Conservation (phyloP, 2,329 filamentous ascomycete species). For the Stemphylium vesicarium region DNA sequence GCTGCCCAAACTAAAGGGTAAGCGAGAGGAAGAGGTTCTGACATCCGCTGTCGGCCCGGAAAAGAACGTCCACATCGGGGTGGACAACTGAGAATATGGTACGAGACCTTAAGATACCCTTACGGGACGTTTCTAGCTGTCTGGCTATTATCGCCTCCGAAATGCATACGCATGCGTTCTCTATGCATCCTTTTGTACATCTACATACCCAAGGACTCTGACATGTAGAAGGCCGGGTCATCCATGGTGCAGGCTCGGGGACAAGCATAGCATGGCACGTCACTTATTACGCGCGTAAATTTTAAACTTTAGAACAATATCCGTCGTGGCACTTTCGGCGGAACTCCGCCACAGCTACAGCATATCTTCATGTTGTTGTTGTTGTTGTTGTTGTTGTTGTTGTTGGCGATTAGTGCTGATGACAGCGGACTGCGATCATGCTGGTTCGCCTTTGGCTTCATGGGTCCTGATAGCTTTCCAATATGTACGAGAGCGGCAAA, state of each 20-base stretch:
- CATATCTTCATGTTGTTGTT: too few relatives aligned
- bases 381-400: too few relatives aligned
- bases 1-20: slow-evolving; percentile 71
- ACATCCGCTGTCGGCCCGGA: slow-evolving; percentile 50
- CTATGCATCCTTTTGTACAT: not conserved
- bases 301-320: not conserved
- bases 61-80: slow-evolving; percentile 66
- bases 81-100: slow-evolving; percentile 58
- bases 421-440: too few relatives aligned
- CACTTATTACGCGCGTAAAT: not conserved
- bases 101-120: slow-evolving; percentile 25
- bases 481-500: too few relatives aligned
- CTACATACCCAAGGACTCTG: too few relatives aligned
- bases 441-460: too few relatives aligned
- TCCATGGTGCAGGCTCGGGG: not conserved
- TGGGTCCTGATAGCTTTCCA: too few relatives aligned
- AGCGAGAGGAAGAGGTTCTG: slow-evolving; percentile 59
- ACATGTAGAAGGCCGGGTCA: not conserved
- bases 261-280: not conserved
- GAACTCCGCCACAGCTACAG: too few relatives aligned
- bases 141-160: not conserved
- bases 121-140: not conserved
- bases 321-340: too few relatives aligned
- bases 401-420: too few relatives aligned
- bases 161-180: not conserved